Evolutionary conservation across 1,284 basidiomycete genomes (phyloP).

Genomic region (Ustilago hordei): DNA sequence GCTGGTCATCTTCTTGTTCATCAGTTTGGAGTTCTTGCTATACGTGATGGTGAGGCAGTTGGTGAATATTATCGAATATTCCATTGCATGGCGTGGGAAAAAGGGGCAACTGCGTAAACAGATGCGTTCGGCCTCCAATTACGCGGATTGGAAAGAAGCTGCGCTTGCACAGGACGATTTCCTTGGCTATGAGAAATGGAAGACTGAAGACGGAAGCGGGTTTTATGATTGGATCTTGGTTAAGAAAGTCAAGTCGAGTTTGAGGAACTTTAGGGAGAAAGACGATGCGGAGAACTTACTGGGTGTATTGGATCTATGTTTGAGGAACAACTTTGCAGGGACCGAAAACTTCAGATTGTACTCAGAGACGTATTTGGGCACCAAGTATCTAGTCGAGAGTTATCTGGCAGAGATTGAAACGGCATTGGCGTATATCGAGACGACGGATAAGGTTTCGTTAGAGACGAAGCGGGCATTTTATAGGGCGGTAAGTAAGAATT

Average conservation of each 20-base stretch:
- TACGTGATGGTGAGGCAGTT: slow-evolving; percentile 87
- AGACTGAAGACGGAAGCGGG: slow-evolving; percentile 60
- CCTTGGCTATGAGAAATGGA: slow-evolving; percentile 63
- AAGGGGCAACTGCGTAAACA: slow-evolving; percentile 82
- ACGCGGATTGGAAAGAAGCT: slow-evolving; percentile 83
- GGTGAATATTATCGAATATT: slow-evolving; percentile 72
- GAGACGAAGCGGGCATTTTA: slow-evolving; percentile 95
- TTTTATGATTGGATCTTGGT: slow-evolving; percentile 69
- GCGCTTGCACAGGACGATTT: slow-evolving; percentile 81
- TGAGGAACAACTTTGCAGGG: slow-evolving; percentile 93
- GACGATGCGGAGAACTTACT: slow-evolving; percentile 80
- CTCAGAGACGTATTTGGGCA: slow-evolving; percentile 77
- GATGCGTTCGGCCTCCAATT: slow-evolving; percentile 80
- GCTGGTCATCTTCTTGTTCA: slow-evolving; percentile 85
- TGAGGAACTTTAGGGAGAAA: slow-evolving; percentile 78
- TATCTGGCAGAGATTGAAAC: slow-evolving; percentile 61
- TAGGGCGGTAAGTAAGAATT: slow-evolving; percentile 85
- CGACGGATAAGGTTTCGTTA: slow-evolving; percentile 74
- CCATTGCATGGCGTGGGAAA: slow-evolving; percentile 79
- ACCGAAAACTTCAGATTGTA: slow-evolving; percentile 90
- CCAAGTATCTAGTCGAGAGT: slow-evolving; percentile 64
- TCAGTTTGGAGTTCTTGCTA: slow-evolving; percentile 84
- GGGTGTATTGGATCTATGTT: slow-evolving; percentile 89
- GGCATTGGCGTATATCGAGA: slow-evolving; percentile 52
- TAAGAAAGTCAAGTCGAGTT: slow-evolving; percentile 61